Base-by-base conservation (phyloP, 208 protist species). In the Crithidia sp. region DNA sequence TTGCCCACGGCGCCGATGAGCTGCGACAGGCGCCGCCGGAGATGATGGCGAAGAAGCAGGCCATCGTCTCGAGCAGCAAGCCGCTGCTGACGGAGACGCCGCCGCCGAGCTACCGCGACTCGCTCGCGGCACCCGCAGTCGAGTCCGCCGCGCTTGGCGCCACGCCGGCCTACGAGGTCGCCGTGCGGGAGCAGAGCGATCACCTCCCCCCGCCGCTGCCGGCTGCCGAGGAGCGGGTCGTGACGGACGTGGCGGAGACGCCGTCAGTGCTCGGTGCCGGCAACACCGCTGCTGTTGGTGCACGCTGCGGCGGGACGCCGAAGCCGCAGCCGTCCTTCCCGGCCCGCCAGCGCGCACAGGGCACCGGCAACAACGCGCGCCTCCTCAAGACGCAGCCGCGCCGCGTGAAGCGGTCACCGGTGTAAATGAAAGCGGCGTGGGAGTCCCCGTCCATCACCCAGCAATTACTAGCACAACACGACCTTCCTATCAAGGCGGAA, bases 1-100 rank as follows among this genome's bases (percentile, higher is more conserved):
- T 86, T 59, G 83, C 83, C 2, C 83, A 88, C 55, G 83, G 83
- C 45, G 76, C 77, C 45, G 56, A 79, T 7, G 83, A 88, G 71
- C 70, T 83, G n/a, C 82, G 71, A 2, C 68, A 59, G 69, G 45
- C 57, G 10, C 62, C 74, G 41, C 61, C 47, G 47, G 73, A 81
- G 59, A 81, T 76, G 76, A 60, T 81, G 54, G 47, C 74, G 70
- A 70, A 68, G 39, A 81, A 81, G 62, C 28, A 65, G 36, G 79
- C 59, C 13, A 68, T 67, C 43, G 64, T 71, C 19, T 14, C 43
- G 43, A 78, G 57, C 47, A 67, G 50, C 57, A 64, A 62, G 41
- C 57, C 45, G 16, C 45, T 40, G 71, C 64, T 57, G 19, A 60
- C 39, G 17, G 50, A 4, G 12, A 60, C 55, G 12, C 55, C 66